Base-by-base conservation (phyloP, 2,329 filamentous ascomycete genomes). In the Alternaria conjuncta region DNA sequence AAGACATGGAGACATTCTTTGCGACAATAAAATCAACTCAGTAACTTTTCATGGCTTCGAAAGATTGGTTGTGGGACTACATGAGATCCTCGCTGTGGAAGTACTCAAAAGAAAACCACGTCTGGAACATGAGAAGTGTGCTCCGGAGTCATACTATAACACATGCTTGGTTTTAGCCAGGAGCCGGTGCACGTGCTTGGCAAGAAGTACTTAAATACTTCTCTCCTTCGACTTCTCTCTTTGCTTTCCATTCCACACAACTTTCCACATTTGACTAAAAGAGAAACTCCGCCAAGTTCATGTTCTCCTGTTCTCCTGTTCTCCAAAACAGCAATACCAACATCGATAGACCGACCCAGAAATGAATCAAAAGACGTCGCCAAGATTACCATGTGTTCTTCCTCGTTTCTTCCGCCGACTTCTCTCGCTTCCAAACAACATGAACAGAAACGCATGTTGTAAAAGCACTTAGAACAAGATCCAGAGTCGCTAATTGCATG, bases 401-500 rank as follows among this genome's bases (percentile, higher is more conserved):
- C 15, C 9, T 2, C 8, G 4, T 10, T n/a, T 41, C 32, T n/a
- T 41, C 9, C 32, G 8, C 32, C 15, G 0, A 41, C 15, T 10
- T 9, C 32, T 41, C 32, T 41, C 15, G 15, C 32, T n/a, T 36
- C 15, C 15, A 36, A n/a, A 36, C 15, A 36, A 1, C 32, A 0
- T 9, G 0, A 36, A n/a, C 0, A 1, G 7, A 0, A 36, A 36
- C 7, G 0, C 4, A 36, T 36, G 13, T n/a, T 36, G 13, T 0
- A 18, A 18, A 10, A 18, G 15, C 32, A 41, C 32, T n/a, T n/a
- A 8, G 2, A n/a, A 41, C 8, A 5, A 41, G 2, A n/a, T 10
- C 2, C 32, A 41, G 15, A 41, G 32, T 36, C 13, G 0, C 32
- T n/a, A 1, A 1, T 1, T 32, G 1, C 28, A 32, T 32, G 26